Percentiles rank a stretch among this genome's conserved stretches.
These are phyloP conservation scores for Fistulifera pelliculosa DNA, from an alignment of 108 stramenopile species.

Conservation along the genomic window DNA sequence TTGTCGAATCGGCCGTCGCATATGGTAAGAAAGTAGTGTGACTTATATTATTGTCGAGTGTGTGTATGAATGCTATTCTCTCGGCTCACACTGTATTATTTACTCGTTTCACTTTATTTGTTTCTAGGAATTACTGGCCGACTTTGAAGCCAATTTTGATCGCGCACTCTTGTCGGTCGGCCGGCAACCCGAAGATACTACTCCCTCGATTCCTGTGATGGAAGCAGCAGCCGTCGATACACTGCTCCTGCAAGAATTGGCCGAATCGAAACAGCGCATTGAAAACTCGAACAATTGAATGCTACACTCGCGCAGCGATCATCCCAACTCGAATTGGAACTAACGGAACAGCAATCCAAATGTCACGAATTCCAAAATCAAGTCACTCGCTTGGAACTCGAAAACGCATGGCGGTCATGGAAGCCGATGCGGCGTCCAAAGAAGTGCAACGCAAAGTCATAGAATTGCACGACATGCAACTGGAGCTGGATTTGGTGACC, in stretches of 20 bases:
- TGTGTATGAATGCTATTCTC: neutral
- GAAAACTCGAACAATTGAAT: conserved; percentile 64
- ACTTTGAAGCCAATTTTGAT: conserved; percentile 88
- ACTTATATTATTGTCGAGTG: neutral
- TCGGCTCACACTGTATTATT: no score
- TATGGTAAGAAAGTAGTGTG: conserved; percentile 13
- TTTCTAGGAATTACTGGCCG: conserved; percentile 55
- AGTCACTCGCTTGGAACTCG: conserved; percentile 55
- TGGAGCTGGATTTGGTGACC: conserved; percentile 79
- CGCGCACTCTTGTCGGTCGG: conserved; percentile 44
- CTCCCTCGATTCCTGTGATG: no score
- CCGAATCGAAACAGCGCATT: conserved; percentile 53
- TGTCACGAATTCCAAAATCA: conserved; percentile 32
- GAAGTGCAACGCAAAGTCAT: conserved; percentile 59
- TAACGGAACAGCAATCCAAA: conserved; percentile 25
- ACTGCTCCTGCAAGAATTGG: conserved; percentile 61
- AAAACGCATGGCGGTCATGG: conserved; percentile 80
- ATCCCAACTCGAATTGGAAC: conserved; percentile 39
- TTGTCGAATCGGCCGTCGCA: conserved; percentile 75
- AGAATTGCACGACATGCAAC: conserved; percentile 72
- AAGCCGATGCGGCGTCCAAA: conserved; percentile 65
- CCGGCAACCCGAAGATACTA: no score
- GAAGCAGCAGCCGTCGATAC: conserved; percentile 24
- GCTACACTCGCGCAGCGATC: conserved; percentile 43
- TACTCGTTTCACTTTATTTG: conserved; percentile 18